Conservation (phyloP, 306 rosid genomes). For the Clitoria ternatea region DNA sequence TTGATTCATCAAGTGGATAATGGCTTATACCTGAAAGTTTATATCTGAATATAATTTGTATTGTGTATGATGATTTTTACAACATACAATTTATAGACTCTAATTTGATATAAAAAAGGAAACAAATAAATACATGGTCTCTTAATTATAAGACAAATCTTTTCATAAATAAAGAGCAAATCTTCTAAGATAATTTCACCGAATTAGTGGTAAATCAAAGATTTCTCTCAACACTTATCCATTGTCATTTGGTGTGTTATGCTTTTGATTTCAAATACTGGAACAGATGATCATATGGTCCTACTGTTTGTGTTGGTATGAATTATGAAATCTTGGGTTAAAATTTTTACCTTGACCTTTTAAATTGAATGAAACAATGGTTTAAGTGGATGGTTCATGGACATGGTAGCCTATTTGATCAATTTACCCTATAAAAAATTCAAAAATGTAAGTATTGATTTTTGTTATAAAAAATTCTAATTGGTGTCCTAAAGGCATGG, state of each 20-base stretch:
- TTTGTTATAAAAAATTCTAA: not conserved
- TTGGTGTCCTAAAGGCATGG: not conserved
- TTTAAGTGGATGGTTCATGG: not conserved
- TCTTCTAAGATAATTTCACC: too few relatives aligned
- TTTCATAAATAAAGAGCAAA: too few relatives aligned
- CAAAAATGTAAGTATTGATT: not conserved
- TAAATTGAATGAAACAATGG: not conserved
- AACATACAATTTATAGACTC: too few relatives aligned
- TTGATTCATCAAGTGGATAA: constrained; percentile 2
- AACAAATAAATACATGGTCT: too few relatives aligned
- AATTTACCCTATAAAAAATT: not conserved
- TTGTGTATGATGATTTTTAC: too few relatives aligned
- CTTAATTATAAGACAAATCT: too few relatives aligned
- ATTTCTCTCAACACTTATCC: too few relatives aligned
- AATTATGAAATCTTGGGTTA: not conserved
- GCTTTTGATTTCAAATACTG: not conserved
- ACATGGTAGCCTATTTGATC: not conserved
- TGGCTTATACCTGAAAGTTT: too few relatives aligned
- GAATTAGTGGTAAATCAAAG: too few relatives aligned
- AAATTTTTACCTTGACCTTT: not conserved
- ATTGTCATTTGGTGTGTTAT: not conserved
- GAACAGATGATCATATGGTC: not conserved
- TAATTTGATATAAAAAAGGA: too few relatives aligned
- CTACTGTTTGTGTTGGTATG: not conserved
- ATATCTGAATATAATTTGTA: too few relatives aligned